Percentiles rank a stretch among this genome's conserved stretches.
Evolutionary conservation across 371 early-diverging fungal species (phyloP).

Genomic region (Mucor racemosus): DNA sequence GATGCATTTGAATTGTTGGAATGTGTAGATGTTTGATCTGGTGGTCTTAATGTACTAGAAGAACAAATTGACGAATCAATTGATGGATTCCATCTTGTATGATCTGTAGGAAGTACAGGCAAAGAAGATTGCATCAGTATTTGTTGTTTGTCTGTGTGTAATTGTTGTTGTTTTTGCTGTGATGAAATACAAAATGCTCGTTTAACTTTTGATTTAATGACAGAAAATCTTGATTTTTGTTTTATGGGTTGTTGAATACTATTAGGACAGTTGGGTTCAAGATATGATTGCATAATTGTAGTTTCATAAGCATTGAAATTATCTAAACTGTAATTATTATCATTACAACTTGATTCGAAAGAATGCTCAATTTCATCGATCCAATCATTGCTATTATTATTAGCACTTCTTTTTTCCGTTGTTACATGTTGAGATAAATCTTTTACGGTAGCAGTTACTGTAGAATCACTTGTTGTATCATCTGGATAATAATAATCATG

Average conservation of each 20-base stretch:
- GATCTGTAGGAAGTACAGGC: slow-evolving; percentile 3
- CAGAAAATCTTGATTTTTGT: slow-evolving; percentile 6
- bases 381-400: background rate
- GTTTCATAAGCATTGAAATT: slow-evolving; percentile 9
- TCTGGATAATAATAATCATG: background rate
- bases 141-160: background rate
- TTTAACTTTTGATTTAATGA: slow-evolving; percentile 17
- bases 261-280: slow-evolving; percentile 17
- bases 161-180: background rate
- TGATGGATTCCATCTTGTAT: slow-evolving; percentile 11
- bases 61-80: slow-evolving; percentile 23
- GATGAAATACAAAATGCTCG: slow-evolving; percentile 16
- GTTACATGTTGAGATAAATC: background rate
- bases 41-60: slow-evolving; percentile 6
- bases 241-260: background rate
- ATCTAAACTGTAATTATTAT: background rate
- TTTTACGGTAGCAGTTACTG: background rate
- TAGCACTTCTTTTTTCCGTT: background rate
- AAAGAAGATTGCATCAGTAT: background rate
- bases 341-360: background rate
- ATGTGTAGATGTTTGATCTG: slow-evolving; percentile 8
- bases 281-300: slow-evolving; percentile 23
- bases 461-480: slow-evolving; percentile 8
- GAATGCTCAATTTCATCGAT: slow-evolving; percentile 17
- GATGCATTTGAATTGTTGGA: background rate